Evolutionary conservation across 305 asterid genomes (phyloP).

Genomic region (Fraxinus albicans): DNA sequence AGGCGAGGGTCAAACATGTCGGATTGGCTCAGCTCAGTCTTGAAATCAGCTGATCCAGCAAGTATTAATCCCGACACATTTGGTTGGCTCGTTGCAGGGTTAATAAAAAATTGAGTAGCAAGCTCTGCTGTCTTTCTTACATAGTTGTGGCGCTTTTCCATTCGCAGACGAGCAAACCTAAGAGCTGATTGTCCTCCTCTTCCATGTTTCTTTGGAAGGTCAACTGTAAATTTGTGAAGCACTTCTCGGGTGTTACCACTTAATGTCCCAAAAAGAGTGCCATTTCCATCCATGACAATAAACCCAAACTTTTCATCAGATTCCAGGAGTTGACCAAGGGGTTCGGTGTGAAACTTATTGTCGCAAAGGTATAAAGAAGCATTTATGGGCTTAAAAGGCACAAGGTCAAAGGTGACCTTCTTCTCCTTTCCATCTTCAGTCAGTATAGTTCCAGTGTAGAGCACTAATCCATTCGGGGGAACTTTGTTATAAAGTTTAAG

Average conservation of each 20-base stretch:
- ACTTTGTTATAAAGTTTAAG: slow-evolving; percentile 29
- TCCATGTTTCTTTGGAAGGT: slow-evolving; percentile 59
- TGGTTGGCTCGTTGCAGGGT: slow-evolving; percentile 58
- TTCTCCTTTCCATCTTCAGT: slow-evolving; percentile 34
- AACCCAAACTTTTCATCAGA: slow-evolving; percentile 58
- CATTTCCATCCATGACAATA: slow-evolving; percentile 59
- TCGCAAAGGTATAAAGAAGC: slow-evolving; percentile 47
- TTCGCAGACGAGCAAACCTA: slow-evolving; percentile 58
- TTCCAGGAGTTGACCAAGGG: slow-evolving; percentile 48
- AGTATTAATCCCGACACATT: slow-evolving; percentile 57
- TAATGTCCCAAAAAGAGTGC: slow-evolving; percentile 55
- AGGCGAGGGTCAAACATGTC: slow-evolving; percentile 66
- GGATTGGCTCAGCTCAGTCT: slow-evolving; percentile 64
- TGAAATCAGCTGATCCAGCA: slow-evolving; percentile 68
- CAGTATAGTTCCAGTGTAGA: slow-evolving; percentile 26
- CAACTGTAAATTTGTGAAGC: slow-evolving; percentile 56
- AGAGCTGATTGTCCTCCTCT: slow-evolving; percentile 67
- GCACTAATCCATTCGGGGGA: slow-evolving; percentile 28
- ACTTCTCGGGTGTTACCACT: slow-evolving; percentile 61
- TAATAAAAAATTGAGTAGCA: slow-evolving; percentile 53
- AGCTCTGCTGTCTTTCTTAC: slow-evolving; percentile 60
- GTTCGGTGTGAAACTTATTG: slow-evolving; percentile 53
- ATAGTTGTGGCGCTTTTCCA: slow-evolving; percentile 61
- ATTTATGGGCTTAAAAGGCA: slow-evolving; percentile 29
- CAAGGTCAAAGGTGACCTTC: slow-evolving; percentile 29